Base-by-base conservation (phyloP, 768 basidiomycete genomes). In the Leccinum incarnatum region DNA sequence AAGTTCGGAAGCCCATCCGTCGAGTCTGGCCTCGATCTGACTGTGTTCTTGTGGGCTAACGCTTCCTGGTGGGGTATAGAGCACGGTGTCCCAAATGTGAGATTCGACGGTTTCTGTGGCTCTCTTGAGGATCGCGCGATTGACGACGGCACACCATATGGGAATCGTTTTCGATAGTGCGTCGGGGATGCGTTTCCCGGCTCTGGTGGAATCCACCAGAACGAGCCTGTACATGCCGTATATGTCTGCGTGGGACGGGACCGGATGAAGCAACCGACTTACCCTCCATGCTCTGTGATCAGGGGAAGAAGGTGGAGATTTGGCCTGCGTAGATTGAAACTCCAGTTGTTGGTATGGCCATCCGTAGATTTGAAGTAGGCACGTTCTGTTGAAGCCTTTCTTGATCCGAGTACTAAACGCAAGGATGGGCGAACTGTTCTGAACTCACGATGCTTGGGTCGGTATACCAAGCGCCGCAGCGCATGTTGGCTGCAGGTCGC, bases 301-400 rank as follows among this genome's bases (percentile, higher is more conserved):
- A 87, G 62, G 1, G 84, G 75, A 6, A 97, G 73, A 0, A 98
- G 73, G 55, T 91, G 89, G 19, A 97, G 76, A 67, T 98, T 98
- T 0, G 94, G 84, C 19, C 96, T 79, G 27, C 91, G 80, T 8
- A 95, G 75, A 66, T 87, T 93, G 75, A 95, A 94, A 65, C 80
- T 78, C 93, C 93, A 96, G 68, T 90, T 88, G 48, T 83, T 81
- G 59, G 81, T 86, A 66, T 95, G 93, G 0, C 93, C 94, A 65
- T 95, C 93, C 0, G 91, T 95, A 0, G 93, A 93, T 67, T 96
- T 96, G 81, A 91, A 98, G 77, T 93, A 98, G 15, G 86, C 92
- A 4, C 60, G 36, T 17, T 68, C 59, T 4, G 57, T 8, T 40
- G 63, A 57, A 17, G 61, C 54, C 67, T 70, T 56, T 17, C 9